Evolutionary conservation across 192 early-diverging fungal species (phyloP), one percentile per base, ranked within the genome.

Genomic region (Umbelopsis sp.): DNA sequence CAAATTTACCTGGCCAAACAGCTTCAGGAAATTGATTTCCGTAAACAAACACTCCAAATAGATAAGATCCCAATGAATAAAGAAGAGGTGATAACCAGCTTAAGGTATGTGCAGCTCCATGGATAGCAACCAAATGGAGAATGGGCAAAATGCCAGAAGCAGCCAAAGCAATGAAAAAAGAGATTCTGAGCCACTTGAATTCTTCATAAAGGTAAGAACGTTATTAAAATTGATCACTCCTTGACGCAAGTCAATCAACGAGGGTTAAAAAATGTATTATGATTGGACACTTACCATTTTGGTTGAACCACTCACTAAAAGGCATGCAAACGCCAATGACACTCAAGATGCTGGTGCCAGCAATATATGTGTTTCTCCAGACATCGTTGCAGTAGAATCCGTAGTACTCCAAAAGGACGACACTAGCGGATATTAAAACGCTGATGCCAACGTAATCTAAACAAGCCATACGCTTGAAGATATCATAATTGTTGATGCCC

Each of bases 381-480:
- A 71, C 9, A 8, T 77, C 49, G 24, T 82, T 71, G 68, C 85
- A 88, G 62, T 88, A 88, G 20, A 87, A 87, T 5, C 84, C 83
- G 75, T 90, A 90, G 76, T 90, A 90, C 62, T 84, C 82, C 1
- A 82, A 82, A 9, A 87, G 75, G 16, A 87, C 73, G 12, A 87
- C 75, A 68, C 85, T 87, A 32, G 85, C 85, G 45, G 79, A 84
- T 44, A 90, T 90, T 17, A 90, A 65, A 29, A 87, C 75, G 6
- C 83, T 85, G 73, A 90, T 90, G 4, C 88, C 88, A 20, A 88
- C 83, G 76, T 89, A 88, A 49, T 88, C 86, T 16, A 89, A 70
- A 69, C 83, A 87, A 25, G 84, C 86, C 66, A 84, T 78, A 54
- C 81, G 78, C 41, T 77, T 81, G 67, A 84, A 82, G 5, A 75